A percentile compares a stretch with the other conserved stretches of the same genome.
These are phyloP conservation scores for Cladobotryum protrusum DNA, from an alignment of 2,329 filamentous ascomycete species.

Conservation along the genomic window DNA sequence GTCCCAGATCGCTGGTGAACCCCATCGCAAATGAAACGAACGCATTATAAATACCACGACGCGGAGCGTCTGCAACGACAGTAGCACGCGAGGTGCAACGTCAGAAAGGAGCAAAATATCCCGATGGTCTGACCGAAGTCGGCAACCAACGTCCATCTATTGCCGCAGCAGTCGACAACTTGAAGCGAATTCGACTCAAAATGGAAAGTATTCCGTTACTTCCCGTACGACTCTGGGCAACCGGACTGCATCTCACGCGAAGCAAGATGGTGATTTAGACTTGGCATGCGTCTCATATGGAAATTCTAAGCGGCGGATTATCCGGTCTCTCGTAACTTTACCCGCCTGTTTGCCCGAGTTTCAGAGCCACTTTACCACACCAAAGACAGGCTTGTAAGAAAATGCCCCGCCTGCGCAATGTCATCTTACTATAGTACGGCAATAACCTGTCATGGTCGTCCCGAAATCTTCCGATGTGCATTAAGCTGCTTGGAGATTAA, in stretches of 20 bases:
- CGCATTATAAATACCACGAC: constrained; percentile 25
- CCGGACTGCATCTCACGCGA: not conserved
- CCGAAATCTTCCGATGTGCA: constrained; percentile 12
- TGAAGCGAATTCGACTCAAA: not conserved
- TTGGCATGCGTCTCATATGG: not conserved
- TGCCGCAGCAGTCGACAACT: no score
- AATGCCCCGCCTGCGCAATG: not conserved
- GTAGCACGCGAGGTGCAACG: constrained; percentile 1
- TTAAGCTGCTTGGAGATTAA: not conserved
- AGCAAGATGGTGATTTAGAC: not conserved
- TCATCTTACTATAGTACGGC: constrained; percentile 2
- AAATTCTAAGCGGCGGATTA: not conserved
- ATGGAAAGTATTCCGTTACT: not conserved
- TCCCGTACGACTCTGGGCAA: not conserved
- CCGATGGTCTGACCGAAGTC: constrained; percentile 5
- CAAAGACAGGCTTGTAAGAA: constrained; percentile 6
- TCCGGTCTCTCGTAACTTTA: not conserved
- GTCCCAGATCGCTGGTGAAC: constrained; percentile 5
- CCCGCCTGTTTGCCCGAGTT: not conserved
- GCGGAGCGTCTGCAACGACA: constrained; percentile 11
- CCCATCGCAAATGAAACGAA: constrained; percentile 20
- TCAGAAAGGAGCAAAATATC: not conserved
- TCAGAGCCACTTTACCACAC: not conserved
- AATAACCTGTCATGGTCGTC: not conserved
- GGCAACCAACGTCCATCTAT: not conserved